phyloP scores from a whole-genome alignment of 2,329 filamentous ascomycete species.

The Xylaria sp. region DNA sequence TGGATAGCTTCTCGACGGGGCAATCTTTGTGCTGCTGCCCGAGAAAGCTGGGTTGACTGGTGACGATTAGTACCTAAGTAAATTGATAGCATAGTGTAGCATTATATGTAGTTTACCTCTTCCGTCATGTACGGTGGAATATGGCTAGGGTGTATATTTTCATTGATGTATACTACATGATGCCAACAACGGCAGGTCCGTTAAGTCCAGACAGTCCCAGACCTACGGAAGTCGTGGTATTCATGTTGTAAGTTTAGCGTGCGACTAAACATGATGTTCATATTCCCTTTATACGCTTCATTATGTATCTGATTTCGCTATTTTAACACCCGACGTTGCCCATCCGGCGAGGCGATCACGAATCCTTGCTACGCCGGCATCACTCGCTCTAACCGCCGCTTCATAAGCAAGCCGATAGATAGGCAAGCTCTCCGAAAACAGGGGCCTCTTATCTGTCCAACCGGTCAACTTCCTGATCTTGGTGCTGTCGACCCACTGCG shows the following conservation, averaged over 20 bases:
- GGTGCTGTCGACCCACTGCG: constrained; percentile 51
- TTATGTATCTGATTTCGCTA: constrained; percentile 20
- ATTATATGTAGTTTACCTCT: background rate
- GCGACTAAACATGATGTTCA: too few relatives aligned
- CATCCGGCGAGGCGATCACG: constrained; percentile 28
- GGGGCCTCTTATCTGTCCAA: constrained; percentile 46
- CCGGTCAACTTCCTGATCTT: constrained; percentile 49
- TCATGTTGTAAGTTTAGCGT: too few relatives aligned
- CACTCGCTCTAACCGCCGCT: constrained; percentile 33
- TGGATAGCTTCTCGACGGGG: constrained; percentile 41
- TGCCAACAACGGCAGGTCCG: background rate
- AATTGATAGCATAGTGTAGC: background rate
- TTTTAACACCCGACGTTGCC: constrained; percentile 8
- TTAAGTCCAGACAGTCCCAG: too few relatives aligned
- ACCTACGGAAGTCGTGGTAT: too few relatives aligned
- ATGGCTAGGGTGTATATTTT: background rate
- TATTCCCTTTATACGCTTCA: too few relatives aligned
- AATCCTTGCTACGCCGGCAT: constrained; percentile 37
- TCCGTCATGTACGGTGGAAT: background rate
- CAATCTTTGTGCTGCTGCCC: constrained; percentile 41
- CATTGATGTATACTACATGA: background rate
- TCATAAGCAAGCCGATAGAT: constrained; percentile 49
- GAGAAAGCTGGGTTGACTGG: constrained; percentile 36
- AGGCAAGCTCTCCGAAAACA: constrained; percentile 46
- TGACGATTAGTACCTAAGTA: constrained; percentile 13